phyloP scores from a whole-genome alignment of 768 basidiomycete species.

The Collybia sp. region DNA sequence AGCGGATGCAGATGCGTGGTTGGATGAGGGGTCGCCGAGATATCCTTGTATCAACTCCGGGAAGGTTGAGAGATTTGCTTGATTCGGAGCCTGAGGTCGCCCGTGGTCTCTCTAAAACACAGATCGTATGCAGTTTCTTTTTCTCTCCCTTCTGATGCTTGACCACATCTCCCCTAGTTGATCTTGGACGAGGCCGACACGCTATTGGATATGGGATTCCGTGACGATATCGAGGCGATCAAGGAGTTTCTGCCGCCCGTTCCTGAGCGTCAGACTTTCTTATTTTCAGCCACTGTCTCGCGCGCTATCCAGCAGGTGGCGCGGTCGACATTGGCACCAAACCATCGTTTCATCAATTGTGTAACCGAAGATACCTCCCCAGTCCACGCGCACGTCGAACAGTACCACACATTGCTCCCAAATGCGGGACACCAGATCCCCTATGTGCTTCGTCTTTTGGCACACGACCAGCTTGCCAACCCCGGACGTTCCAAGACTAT shows the following conservation, averaged over 20 bases:
- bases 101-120: constrained; percentile 45
- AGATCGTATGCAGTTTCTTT: constrained; percentile 43
- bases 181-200: constrained; percentile 93
- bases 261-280: constrained; percentile 79
- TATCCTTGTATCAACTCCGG: constrained; percentile 89
- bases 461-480: constrained; percentile 80
- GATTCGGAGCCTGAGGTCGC: constrained; percentile 51
- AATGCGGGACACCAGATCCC: constrained; percentile 65
- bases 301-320: constrained; percentile 69
- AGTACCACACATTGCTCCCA: constrained; percentile 76
- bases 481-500: constrained; percentile 68
- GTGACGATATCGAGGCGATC: constrained; percentile 78
- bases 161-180: constrained; percentile 49
- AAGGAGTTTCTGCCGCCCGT: constrained; percentile 51
- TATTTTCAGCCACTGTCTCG: constrained; percentile 89
- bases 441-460: constrained; percentile 73
- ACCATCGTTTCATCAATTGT: constrained; percentile 72
- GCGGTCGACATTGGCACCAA: constrained; percentile 46
- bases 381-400: constrained; percentile 72
- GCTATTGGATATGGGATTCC: constrained; percentile 89
- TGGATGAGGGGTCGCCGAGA: constrained; percentile 67
- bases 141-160: constrained; percentile 1
- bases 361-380: constrained; percentile 56
- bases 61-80: constrained; percentile 74
- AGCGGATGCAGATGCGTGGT: constrained; percentile 58